Evolutionary conservation across 352 stramenopile species (phyloP), one percentile per base, ranked within the genome.

Genomic region (Phytophthora palmivora): DNA sequence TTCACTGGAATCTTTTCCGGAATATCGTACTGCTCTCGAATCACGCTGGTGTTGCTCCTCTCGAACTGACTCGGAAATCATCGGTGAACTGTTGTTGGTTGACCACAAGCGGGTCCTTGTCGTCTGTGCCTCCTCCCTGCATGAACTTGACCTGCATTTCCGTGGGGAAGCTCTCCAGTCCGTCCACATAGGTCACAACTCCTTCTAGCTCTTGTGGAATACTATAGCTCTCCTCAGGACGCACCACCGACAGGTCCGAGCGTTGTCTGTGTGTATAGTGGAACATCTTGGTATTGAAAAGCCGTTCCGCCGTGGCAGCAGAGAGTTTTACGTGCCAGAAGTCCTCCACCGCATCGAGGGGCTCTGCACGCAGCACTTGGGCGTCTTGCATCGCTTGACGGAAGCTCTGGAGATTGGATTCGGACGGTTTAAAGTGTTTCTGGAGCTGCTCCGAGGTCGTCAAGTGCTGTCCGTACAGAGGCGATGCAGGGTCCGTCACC

Each of bases 141-240:
- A 89, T 78, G 33, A 73, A 68, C 28, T 64, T 63, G n/a, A 79
- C 76, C 58, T 90, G 80, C 50, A 80, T 79, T 46, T 84, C 70
- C 21, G 84, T 89, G 4, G 84, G 84, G 41, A 94, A 91, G 51
- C 70, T 81, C 65, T 94, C 82, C 16, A 94, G 70, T 18, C 79
- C 84, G 64, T 87, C 84, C 9, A 92, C 58, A 63, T 79, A 94
- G 44, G 75, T 39, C 16, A 92, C 67, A 16, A 87, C 69, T 4
- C n/a, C 6, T 2, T 67, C 55, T 3, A 94, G 54, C 4, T 58
- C 45, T 9, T 50, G 21, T 0, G 84, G 84, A 10, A 94, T 44
- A 0, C 38, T 45, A 47, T 81, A 89, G 12, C 37, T 53, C 9
- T 61, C 58, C 1, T 62, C 49, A 0, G 84, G 81, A 6, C 83